Evolutionary conservation across 2,329 filamentous ascomycete species (phyloP).

Genomic region (Trichoderma harzianum): DNA sequence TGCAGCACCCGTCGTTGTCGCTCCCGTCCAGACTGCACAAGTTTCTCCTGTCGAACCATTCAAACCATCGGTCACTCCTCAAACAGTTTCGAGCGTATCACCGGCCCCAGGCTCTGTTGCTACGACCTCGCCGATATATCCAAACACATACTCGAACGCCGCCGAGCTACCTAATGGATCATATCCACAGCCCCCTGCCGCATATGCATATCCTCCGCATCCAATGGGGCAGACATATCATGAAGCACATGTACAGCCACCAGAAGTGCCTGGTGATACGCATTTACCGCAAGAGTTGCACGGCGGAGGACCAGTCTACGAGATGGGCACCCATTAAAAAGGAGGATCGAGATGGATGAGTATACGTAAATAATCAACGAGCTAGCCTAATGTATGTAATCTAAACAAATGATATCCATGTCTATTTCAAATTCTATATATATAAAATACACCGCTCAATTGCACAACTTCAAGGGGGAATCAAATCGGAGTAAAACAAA

Average conservation of each 20-base stretch:
- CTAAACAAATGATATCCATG: slow-evolving; percentile 4
- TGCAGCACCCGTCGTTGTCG: not conserved
- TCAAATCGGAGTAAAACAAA: not conserved
- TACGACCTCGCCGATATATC: slow-evolving; percentile 1
- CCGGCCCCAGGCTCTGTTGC: not conserved
- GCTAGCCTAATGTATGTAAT: slow-evolving; percentile 1
- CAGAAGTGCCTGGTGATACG: slow-evolving; percentile 1
- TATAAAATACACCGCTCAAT: not conserved
- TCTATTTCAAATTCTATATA: not conserved
- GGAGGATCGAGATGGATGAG: not conserved
- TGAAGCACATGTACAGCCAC: not conserved
- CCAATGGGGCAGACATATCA: slow-evolving; percentile 4
- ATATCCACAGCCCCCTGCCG: not conserved
- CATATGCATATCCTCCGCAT: not conserved
- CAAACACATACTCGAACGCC: not conserved
- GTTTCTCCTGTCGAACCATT: not conserved
- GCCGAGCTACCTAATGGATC: not conserved
- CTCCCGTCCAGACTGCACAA: not conserved
- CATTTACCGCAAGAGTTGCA: slow-evolving; percentile 11
- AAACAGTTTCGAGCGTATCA: not conserved
- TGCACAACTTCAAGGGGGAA: not conserved
- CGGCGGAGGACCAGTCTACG: not conserved
- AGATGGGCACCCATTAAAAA: not conserved
- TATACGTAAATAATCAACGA: not conserved
- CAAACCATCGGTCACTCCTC: not conserved